A percentile compares a stretch with the other conserved stretches of the same genome.
phyloP scores from a whole-genome alignment of 2,329 filamentous ascomycete genomes.

The Tolypocladium amazonense region DNA sequence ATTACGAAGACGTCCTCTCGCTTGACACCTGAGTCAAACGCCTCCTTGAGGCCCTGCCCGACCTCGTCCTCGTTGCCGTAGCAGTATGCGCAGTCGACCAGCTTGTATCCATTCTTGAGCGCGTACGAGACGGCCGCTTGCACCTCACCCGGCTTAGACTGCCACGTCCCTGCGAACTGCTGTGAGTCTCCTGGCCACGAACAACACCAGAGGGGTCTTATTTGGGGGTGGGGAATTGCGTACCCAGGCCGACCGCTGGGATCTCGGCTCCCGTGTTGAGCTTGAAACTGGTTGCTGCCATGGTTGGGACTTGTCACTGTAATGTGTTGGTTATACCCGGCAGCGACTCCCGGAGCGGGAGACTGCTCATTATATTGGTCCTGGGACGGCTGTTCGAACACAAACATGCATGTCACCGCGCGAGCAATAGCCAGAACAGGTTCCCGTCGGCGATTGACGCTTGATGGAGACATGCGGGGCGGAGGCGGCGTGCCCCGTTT shows the following conservation, averaged over 20 bases:
- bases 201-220: neutral
- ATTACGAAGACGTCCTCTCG: conserved; percentile 75
- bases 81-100: conserved; percentile 65
- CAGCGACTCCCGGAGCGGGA: neutral
- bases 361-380: neutral
- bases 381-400: neutral
- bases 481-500: neutral
- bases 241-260: conserved; percentile 53
- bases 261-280: conserved; percentile 56
- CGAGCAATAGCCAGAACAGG: neutral
- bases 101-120: conserved; percentile 44
- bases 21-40: conserved; percentile 59
- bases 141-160: conserved; percentile 48
- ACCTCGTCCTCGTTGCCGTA: conserved; percentile 79
- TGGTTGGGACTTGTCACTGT: neutral
- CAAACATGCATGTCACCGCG: neutral
- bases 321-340: neutral
- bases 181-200: neutral
- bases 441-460: conserved; percentile 5
- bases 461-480: neutral
- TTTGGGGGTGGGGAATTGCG: conserved; percentile 5
- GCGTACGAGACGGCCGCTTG: conserved; percentile 47
- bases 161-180: conserved; percentile 46
- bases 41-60: conserved; percentile 64
- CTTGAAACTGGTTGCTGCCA: conserved; percentile 33